A percentile compares a stretch with the other conserved stretches of the same genome.
These are phyloP conservation scores for Fraxinus quadrangulata DNA, from an alignment of 257 asterid genomes.

Conservation along the genomic window DNA sequence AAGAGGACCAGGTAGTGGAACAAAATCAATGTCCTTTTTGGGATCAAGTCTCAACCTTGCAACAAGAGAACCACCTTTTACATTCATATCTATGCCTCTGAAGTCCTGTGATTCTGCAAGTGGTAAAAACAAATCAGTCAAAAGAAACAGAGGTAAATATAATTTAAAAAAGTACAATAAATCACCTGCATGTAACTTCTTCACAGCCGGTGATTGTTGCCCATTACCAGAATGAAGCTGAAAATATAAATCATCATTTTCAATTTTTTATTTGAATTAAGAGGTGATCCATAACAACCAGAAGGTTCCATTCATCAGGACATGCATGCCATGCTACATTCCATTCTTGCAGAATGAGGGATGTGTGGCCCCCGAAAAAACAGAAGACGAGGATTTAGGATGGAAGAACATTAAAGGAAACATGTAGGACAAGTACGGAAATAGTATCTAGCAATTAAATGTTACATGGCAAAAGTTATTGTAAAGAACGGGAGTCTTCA, in stretches of 20 bases:
- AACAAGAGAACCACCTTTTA: slow-evolving; percentile 58
- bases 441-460: slow-evolving; percentile 8
- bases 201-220: slow-evolving; percentile 60
- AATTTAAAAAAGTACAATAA: slow-evolving; percentile 21
- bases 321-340: background rate
- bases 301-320: background rate
- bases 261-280: slow-evolving; percentile 14
- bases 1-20: slow-evolving; percentile 93
- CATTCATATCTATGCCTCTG: slow-evolving; percentile 44
- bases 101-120: slow-evolving; percentile 57
- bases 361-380: background rate
- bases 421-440: background rate
- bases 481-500: background rate
- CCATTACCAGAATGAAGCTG: slow-evolving; percentile 94
- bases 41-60: slow-evolving; percentile 86
- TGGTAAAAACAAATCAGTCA: slow-evolving; percentile 31
- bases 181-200: slow-evolving; percentile 75
- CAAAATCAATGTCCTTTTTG: slow-evolving; percentile 68
- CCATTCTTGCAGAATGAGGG: slow-evolving; percentile 14
- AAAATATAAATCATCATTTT: slow-evolving; percentile 30
- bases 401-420: slow-evolving; percentile 5
- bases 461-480: slow-evolving; percentile 4
- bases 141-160: slow-evolving; percentile 19
- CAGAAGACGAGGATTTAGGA: slow-evolving; percentile 3
- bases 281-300: slow-evolving; percentile 14